Conservation (phyloP, 495 filamentous ascomycete species). For the Hyaloscypha variabilis region DNA sequence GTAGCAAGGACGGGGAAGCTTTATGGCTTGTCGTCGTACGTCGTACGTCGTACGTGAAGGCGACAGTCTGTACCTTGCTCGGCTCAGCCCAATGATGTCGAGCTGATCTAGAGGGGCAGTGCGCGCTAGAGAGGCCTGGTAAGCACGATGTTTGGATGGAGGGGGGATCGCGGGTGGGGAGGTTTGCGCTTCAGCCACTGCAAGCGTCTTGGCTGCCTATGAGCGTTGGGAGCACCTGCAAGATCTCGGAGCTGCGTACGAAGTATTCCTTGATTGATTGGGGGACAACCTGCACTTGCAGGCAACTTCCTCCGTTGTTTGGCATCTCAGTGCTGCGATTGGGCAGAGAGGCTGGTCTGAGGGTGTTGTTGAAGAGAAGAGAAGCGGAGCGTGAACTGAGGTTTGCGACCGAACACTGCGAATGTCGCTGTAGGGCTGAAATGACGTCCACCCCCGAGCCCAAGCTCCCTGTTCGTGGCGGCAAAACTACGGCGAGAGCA, state of each 20-base stretch:
- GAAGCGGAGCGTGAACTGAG: too few relatives aligned
- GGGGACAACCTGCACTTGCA: too few relatives aligned
- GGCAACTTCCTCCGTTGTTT: too few relatives aligned
- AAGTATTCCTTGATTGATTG: too few relatives aligned
- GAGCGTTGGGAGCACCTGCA: neutral
- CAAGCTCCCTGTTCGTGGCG: too few relatives aligned
- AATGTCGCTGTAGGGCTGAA: too few relatives aligned
- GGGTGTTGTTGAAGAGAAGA: too few relatives aligned
- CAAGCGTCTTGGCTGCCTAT: conserved; percentile 19
- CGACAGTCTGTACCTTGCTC: conserved; percentile 3
- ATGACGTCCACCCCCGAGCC: too few relatives aligned
- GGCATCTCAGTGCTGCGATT: too few relatives aligned
- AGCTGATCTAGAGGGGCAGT: conserved; percentile 16
- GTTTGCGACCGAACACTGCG: too few relatives aligned
- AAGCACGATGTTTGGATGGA: neutral
- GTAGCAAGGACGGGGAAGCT: conserved; percentile 6
- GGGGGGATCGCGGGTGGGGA: neutral
- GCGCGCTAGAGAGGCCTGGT: neutral
- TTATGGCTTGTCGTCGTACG: conserved; percentile 21
- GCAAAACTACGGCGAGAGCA: too few relatives aligned
- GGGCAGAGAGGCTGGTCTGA: too few relatives aligned
- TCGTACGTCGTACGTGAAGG: conserved; percentile 18
- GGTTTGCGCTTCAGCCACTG: neutral
- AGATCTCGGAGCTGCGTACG: neutral
- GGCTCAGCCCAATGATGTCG: conserved; percentile 7